A percentile compares a stretch with the other conserved stretches of the same genome.
These are phyloP conservation scores for Aeschynomene evenia DNA, from an alignment of 306 rosid genomes.

Conservation along the genomic window DNA sequence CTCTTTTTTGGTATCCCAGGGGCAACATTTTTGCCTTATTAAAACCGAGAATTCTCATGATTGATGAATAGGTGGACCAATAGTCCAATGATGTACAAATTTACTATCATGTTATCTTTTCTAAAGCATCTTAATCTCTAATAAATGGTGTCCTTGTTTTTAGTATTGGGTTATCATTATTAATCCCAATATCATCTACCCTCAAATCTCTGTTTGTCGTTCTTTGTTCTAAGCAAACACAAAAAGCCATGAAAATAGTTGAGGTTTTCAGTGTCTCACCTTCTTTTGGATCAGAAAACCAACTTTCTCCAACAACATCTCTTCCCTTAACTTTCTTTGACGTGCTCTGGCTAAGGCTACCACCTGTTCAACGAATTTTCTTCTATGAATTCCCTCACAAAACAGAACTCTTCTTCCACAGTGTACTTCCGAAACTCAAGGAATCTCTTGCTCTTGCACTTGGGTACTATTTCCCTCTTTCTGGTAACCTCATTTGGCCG, in stretches of 20 bases:
- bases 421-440: slow-evolving; percentile 42
- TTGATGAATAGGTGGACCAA: too few relatives aligned
- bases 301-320: not conserved
- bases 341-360: slow-evolving; percentile 37
- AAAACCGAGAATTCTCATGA: too few relatives aligned
- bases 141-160: not conserved
- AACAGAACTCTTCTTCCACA: not conserved
- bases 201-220: not conserved
- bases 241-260: slow-evolving; percentile 1
- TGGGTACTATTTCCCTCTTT: slow-evolving; percentile 33
- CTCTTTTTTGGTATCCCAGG: too few relatives aligned
- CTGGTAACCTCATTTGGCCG: slow-evolving; percentile 39
- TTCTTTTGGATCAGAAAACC: not conserved
- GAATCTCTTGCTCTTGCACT: slow-evolving; percentile 36
- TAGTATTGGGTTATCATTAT: too few relatives aligned
- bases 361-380: slow-evolving; percentile 40
- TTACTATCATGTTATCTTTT: too few relatives aligned
- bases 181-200: not conserved
- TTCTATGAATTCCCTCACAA: slow-evolving; percentile 35
- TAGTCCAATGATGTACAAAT: too few relatives aligned
- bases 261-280: slow-evolving; percentile 15
- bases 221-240: not conserved
- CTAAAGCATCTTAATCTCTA: not conserved
- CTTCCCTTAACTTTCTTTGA: slow-evolving; percentile 50
- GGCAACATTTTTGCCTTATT: too few relatives aligned